phyloP scores from a whole-genome alignment of 2,329 filamentous ascomycete genomes.

The Ciborinia camelliae region DNA sequence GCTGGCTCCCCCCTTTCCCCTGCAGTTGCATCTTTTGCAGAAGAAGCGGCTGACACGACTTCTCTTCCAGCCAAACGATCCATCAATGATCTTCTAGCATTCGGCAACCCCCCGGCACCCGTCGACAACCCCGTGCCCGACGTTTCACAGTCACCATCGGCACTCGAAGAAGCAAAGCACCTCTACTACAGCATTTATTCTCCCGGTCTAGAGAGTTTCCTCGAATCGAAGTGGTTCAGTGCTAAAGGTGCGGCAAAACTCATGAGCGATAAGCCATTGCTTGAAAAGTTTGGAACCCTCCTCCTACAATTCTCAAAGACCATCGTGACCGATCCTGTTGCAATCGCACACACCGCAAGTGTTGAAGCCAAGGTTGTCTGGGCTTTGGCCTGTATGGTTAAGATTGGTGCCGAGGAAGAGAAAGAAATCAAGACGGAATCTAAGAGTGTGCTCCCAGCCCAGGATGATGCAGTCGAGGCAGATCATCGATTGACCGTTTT shows the following conservation, averaged over 20 bases:
- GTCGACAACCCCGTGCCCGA: constrained; percentile 47
- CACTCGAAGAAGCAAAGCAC: constrained; percentile 63
- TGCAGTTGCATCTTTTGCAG: constrained; percentile 34
- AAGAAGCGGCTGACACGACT: constrained; percentile 45
- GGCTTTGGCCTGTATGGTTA: constrained; percentile 51
- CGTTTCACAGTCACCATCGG: constrained; percentile 43
- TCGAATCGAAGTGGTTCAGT: constrained; percentile 82
- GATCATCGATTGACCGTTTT: constrained; percentile 71
- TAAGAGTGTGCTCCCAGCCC: constrained; percentile 43
- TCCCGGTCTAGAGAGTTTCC: constrained; percentile 67
- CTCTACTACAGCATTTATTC: constrained; percentile 76
- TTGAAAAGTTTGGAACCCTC: constrained; percentile 65
- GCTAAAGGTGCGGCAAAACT: constrained; percentile 44
- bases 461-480: constrained; percentile 61
- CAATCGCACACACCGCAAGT: constrained; percentile 52
- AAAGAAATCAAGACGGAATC: constrained; percentile 35
- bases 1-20: constrained; percentile 41
- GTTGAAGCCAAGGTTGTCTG: constrained; percentile 59
- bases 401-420: constrained; percentile 33
- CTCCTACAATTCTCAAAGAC: constrained; percentile 53
- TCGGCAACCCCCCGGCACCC: constrained; percentile 57
- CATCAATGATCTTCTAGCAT: constrained; percentile 68
- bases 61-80: constrained; percentile 57
- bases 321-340: constrained; percentile 46
- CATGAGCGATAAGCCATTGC: constrained; percentile 53